Evolutionary conservation across 192 early-diverging fungal genomes (phyloP).

Genomic region (Coemansia sp.): DNA sequence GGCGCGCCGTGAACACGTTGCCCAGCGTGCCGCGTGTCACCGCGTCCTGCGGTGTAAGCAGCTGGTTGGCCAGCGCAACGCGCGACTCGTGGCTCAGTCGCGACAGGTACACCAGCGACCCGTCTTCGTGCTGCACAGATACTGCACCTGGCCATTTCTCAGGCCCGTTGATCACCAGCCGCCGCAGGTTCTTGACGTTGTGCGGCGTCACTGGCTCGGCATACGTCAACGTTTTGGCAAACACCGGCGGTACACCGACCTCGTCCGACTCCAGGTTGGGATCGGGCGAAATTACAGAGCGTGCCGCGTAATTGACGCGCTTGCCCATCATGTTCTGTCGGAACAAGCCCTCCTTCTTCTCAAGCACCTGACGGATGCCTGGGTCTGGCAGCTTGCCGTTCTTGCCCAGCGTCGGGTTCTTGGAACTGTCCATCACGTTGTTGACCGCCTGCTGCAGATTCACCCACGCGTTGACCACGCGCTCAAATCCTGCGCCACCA

Average conservation of each 20-base stretch:
- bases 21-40: conserved; percentile 49
- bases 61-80: conserved; percentile 92
- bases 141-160: conserved; percentile 95
- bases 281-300: conserved; percentile 97
- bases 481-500: conserved; percentile 35
- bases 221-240: conserved; percentile 93
- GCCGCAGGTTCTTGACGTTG: conserved; percentile 88
- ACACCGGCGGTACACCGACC: conserved; percentile 96
- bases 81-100: conserved; percentile 81
- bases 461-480: conserved; percentile 65
- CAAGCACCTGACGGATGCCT: conserved; percentile 92
- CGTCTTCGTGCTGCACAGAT: conserved; percentile 93
- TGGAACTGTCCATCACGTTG: conserved; percentile 89
- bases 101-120: conserved; percentile 77
- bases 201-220: conserved; percentile 96
- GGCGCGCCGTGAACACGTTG: conserved; percentile 60
- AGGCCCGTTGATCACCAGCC: conserved; percentile 95
- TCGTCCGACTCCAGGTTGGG: conserved; percentile 97
- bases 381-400: conserved; percentile 72
- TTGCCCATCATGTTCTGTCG: conserved; percentile 99
- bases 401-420: conserved; percentile 65
- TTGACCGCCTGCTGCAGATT: conserved; percentile 88
- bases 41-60: conserved; percentile 72
- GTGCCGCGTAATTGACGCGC: conserved; percentile 98
- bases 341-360: conserved; percentile 99